Evolutionary conservation across 192 early-diverging fungal genomes (phyloP), one percentile per base, ranked within the genome.

Genomic region (Coemansia sp.): DNA sequence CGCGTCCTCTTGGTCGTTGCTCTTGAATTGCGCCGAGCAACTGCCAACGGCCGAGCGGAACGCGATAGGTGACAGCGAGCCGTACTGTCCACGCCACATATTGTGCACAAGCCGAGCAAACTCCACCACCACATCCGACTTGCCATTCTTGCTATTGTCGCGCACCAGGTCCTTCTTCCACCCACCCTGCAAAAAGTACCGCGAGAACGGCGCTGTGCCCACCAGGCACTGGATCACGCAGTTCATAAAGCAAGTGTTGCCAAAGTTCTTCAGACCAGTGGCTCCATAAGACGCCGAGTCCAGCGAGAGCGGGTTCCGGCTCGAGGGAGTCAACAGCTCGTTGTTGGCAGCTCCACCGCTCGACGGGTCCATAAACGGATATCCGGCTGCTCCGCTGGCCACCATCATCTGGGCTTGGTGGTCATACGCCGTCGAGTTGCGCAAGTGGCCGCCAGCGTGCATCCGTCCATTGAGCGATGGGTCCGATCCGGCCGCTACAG

Each of bases 1-100:
- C 1, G 92, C 92, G 80, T 99, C 97, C 33, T 99, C 95, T 74
- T 99, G 97, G 58, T 98, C 94, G 52, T 87, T 90, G 6, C 93
- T 93, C 38, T 84, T 85, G 75, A 96, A 99, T 69, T 94, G 91
- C 6, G 89, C 87, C 39, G 91, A 91, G 75, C 90, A 91, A 37
- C 86, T 79, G 14, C 88, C 88, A 13, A 99, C 85, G 1, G 88
- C 87, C 38, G 89, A 73, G 43, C 95, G 89, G 75, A 98, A 96
- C 19, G 85, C 77, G 0, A 86, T 85, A 2, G 97, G 97, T 4
- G 91, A 91, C 4, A 97, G 78, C 33, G 90, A 90, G 8, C 84
- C 79, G 43, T 92, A 92, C 32, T 92, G 82, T 1, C 87, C 93
- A 32, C 86, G 86, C 92, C 95, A 96, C 90, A 99, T 92, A 44